Base-by-base conservation (phyloP, 345 rosid species). In the Murraya koenigii region DNA sequence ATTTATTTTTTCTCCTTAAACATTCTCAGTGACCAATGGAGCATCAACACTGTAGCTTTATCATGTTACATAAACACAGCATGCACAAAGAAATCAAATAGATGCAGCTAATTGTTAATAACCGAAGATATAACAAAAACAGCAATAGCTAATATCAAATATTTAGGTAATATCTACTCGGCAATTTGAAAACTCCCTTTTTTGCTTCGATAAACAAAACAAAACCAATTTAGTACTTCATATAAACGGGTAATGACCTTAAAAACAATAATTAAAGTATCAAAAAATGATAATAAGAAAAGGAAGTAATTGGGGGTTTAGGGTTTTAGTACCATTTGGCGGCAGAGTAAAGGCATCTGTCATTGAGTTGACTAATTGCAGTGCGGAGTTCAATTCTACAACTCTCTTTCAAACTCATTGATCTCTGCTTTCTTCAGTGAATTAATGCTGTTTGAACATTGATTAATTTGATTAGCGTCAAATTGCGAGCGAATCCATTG, bases 321-420 rank as follows among this genome's bases (percentile, higher is more conserved):
- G 89, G 93, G 90, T 92, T 92, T 84, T 35, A 73, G 65, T 69
- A 94, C 99, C 99, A 96, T 85, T 89, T 94, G 71, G 97, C 87
- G 66, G 98, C 97, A 71, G 95, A 88, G 89, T 91, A 89, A 75
- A 94, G 92, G 75, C 98, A 87, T 9, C 99, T 95, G 71, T 92
- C 94, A 56, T 83, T 87, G 79, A 96, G 93, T 80, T 96, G 99
- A 68, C 90, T 87, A 75, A 91, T 85, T 41, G 97, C 98, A 55
- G 89, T 79, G 54, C 97, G 90, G 39, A 92, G 94, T 80, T 96
- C 98, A 69, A 35, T 86, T 75, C 98, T 87, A 81, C 97, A 96
- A 77, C 33, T 89, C 70, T 92, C 99, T 81, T 89, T 94, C 13
- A 95, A 87, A 81, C 86, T 88, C 98, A 96, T 94, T 25, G 79